Conservation (phyloP, 768 basidiomycete genomes). For the Termitomyces sp. region DNA sequence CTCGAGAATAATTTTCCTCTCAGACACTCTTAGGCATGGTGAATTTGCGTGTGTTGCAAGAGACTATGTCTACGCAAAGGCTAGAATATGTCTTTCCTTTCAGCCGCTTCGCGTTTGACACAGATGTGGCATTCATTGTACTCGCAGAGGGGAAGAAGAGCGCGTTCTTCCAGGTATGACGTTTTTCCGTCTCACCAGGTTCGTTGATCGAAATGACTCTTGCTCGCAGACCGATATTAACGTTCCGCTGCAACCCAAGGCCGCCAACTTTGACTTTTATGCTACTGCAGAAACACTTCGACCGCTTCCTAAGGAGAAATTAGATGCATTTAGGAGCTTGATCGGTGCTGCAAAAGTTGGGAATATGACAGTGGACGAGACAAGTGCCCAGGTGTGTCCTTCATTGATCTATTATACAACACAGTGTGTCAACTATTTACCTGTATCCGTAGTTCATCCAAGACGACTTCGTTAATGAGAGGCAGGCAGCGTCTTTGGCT, state of each 20-base stretch:
- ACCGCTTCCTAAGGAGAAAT: constrained; percentile 39
- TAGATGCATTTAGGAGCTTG: constrained; percentile 53
- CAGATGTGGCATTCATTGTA: constrained; percentile 64
- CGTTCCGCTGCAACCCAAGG: constrained; percentile 38
- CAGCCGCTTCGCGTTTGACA: constrained; percentile 65
- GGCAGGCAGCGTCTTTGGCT: constrained; percentile 27
- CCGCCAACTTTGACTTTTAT: constrained; percentile 37
- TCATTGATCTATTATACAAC: neutral
- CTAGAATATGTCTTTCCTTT: constrained; percentile 75
- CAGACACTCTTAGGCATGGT: constrained; percentile 36
- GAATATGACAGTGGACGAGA: constrained; percentile 45
- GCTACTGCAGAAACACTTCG: constrained; percentile 35
- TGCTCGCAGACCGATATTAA: constrained; percentile 49
- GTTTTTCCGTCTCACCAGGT: neutral
- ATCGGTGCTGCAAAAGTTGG: constrained; percentile 58
- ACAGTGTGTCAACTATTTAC: neutral
- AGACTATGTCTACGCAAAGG: constrained; percentile 57
- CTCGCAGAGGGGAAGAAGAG: constrained; percentile 62
- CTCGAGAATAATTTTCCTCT: neutral
- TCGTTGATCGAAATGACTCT: neutral
- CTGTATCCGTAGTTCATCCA: constrained; percentile 53
- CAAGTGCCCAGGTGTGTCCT: constrained; percentile 50
- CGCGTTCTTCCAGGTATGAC: constrained; percentile 60
- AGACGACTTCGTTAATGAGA: constrained; percentile 60
- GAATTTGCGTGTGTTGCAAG: constrained; percentile 61